Evolutionary conservation across 805 yeast species (phyloP).

Genomic region (Zygosaccharomyces siamensis): DNA sequence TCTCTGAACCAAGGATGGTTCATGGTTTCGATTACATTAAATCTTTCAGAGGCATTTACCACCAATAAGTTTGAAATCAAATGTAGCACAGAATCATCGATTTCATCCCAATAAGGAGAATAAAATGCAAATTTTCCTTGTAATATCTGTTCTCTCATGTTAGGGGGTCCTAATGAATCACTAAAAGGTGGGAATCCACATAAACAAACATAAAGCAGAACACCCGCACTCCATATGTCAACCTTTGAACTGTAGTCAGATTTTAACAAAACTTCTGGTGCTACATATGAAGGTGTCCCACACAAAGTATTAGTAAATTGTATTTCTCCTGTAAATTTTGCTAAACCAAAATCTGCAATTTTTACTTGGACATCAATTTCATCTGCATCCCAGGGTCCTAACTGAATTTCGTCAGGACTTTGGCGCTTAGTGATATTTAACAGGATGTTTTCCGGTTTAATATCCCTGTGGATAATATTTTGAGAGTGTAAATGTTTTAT

Average conservation of each 20-base stretch:
- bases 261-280: conserved; percentile 67
- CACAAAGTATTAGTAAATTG: conserved; percentile 74
- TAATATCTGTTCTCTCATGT: conserved; percentile 68
- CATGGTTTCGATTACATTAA: conserved; percentile 78
- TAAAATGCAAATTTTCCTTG: conserved; percentile 66
- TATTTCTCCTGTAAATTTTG: conserved; percentile 59
- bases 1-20: conserved; percentile 77
- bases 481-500: conserved; percentile 59
- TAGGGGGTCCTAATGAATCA: conserved; percentile 76
- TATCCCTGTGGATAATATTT: conserved; percentile 72
- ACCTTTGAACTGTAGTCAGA: conserved; percentile 62
- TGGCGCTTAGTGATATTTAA: conserved; percentile 44
- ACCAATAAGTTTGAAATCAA: conserved; percentile 57
- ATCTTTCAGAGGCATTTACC: conserved; percentile 64
- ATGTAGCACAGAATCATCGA: conserved; percentile 60
- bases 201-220: conserved; percentile 67
- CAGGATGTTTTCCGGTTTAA: conserved; percentile 73
- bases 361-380: conserved; percentile 64
- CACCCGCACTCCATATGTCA: conserved; percentile 82
- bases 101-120: conserved; percentile 75
- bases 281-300: conserved; percentile 86
- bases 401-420: conserved; percentile 27
- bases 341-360: conserved; percentile 77
- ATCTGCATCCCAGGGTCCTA: conserved; percentile 43
- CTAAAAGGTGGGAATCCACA: conserved; percentile 86